Evolutionary conservation across 75 land plant species (phyloP).

Genomic region (Sequoia sempervirens): DNA sequence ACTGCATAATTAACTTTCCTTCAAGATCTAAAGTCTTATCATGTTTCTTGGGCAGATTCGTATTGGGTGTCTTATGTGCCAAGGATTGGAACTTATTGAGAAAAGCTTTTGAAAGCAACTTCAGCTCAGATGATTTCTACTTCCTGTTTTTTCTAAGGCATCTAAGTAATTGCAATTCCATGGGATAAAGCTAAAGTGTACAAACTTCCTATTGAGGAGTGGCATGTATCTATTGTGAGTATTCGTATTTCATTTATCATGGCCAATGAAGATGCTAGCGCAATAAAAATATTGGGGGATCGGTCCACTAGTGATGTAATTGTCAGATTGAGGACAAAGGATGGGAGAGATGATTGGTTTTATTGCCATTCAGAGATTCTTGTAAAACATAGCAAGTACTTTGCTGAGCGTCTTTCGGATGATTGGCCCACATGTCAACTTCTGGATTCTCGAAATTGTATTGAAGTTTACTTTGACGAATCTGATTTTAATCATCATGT

Average conservation of each 20-base stretch:
- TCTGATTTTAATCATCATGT: slow-evolving; percentile 52
- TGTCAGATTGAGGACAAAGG: slow-evolving; percentile 34
- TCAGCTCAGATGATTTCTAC: background rate
- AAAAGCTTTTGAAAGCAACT: slow-evolving; percentile 1
- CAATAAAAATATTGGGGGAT: slow-evolving; percentile 38
- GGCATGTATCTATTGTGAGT: background rate
- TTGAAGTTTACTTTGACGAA: slow-evolving; percentile 44
- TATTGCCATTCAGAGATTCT: slow-evolving; percentile 56
- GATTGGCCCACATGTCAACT: slow-evolving; percentile 20
- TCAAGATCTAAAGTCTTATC: background rate
- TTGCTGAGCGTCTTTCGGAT: slow-evolving; percentile 43
- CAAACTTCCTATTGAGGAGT: background rate
- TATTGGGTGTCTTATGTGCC: background rate
- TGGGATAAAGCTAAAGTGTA: background rate
- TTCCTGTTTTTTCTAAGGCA: background rate
- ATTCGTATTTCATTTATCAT: slow-evolving; percentile 9
- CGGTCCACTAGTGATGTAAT: slow-evolving; percentile 50
- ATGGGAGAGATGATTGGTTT: slow-evolving; percentile 46
- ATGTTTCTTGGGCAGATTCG: slow-evolving; percentile 5
- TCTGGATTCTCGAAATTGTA: slow-evolving; percentile 29
- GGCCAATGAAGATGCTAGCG: slow-evolving; percentile 9
- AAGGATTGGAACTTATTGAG: background rate
- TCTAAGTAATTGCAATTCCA: background rate
- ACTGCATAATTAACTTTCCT: background rate
- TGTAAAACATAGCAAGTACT: slow-evolving; percentile 40